Percentiles rank a stretch among this genome's conserved stretches.
Evolutionary conservation across 2,329 filamentous ascomycete genomes (phyloP).

Genomic region (Podosphaera aphanis): DNA sequence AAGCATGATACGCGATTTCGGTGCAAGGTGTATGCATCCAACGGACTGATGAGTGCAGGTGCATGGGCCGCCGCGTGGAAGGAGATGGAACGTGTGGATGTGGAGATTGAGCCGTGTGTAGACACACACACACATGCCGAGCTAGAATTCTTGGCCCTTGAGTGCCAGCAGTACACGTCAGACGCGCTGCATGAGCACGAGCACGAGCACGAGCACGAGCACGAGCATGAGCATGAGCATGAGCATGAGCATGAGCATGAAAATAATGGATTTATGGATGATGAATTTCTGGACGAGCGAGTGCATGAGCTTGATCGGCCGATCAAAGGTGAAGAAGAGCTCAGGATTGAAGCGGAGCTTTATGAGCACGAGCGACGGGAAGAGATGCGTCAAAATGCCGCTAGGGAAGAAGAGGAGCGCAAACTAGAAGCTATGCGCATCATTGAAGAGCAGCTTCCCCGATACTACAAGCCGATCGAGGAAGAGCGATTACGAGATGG

Average conservation of each 20-base stretch:
- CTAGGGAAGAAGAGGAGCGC: conserved; percentile 25
- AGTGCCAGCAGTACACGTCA: background rate
- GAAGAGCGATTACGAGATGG: conserved; percentile 30
- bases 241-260: too few species aligned
- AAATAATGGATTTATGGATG: conserved; percentile 10
- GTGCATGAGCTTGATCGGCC: conserved; percentile 3
- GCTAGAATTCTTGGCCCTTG: conserved; percentile 24
- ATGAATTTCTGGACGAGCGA: conserved; percentile 6
- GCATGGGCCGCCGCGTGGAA: conserved; percentile 89
- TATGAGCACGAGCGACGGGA: conserved; percentile 18
- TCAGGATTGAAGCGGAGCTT: conserved; percentile 26
- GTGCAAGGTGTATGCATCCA: conserved; percentile 80
- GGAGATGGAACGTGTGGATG: conserved; percentile 96
- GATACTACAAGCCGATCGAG: conserved; percentile 14
- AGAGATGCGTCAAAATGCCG: conserved; percentile 18
- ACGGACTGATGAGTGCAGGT: conserved; percentile 74
- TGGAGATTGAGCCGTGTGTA: conserved; percentile 62
- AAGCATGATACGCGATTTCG: conserved; percentile 30
- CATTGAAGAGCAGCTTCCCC: background rate
- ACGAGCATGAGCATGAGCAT: too few species aligned
- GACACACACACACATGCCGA: conserved; percentile 33
- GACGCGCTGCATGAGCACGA: too few species aligned
- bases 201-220: too few species aligned
- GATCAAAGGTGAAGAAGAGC: conserved; percentile 3
- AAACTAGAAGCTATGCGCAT: conserved; percentile 17